Evolutionary conservation across 805 yeast species (phyloP).

Genomic region (Ascoidea asiatica): DNA sequence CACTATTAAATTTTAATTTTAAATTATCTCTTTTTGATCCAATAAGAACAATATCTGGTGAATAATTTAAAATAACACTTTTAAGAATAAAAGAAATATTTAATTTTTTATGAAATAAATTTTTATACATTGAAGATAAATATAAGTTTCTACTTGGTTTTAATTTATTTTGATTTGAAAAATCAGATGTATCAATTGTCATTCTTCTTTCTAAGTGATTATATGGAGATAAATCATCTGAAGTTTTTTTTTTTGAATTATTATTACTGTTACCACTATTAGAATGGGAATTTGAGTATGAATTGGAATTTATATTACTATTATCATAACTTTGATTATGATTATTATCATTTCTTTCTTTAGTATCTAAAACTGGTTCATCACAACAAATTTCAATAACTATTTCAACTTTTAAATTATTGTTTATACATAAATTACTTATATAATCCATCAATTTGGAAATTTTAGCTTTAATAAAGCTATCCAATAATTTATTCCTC

Average conservation of each 20-base stretch:
- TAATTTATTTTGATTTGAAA: no score
- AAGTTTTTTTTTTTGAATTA: background rate
- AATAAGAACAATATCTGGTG: slow-evolving; percentile 7
- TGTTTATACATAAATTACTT: slow-evolving; percentile 1
- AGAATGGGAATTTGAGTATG: no score
- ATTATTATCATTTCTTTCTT: slow-evolving; percentile 3
- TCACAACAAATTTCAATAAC: slow-evolving; percentile 11
- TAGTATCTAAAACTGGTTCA: slow-evolving; percentile 5
- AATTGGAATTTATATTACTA: no score
- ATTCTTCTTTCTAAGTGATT: no score
- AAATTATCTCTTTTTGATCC: slow-evolving; percentile 6
- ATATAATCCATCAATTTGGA: slow-evolving; percentile 4
- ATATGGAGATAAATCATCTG: no score
- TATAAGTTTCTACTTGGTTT: no score
- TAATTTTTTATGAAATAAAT: background rate
- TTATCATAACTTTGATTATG: background rate
- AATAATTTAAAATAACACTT: slow-evolving; percentile 7
- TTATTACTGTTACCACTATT: no score
- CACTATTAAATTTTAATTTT: background rate
- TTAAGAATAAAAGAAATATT: slow-evolving; percentile 7
- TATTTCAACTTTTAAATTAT: slow-evolving; percentile 3
- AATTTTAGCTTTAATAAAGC: slow-evolving; percentile 1
- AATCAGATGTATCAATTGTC: background rate
- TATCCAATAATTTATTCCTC: background rate
- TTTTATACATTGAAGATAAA: background rate